phyloP scores from a whole-genome alignment of 331 rosid species.

The Phaseolus coccineus region DNA sequence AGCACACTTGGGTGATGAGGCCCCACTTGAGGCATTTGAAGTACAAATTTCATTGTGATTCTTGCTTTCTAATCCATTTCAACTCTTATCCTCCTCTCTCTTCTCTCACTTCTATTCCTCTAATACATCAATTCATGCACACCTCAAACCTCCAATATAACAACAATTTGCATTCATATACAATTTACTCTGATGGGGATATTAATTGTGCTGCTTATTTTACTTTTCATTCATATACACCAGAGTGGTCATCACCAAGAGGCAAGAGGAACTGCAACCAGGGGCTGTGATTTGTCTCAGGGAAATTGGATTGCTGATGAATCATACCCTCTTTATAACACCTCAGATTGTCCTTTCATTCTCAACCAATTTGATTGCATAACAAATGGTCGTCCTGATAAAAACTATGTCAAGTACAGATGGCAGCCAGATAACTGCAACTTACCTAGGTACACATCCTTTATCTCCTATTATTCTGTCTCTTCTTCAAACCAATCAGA shows the following conservation, averaged over 20 bases:
- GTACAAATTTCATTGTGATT: background rate
- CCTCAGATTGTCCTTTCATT: slow-evolving; percentile 59
- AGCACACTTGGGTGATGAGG: background rate
- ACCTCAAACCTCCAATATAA: background rate
- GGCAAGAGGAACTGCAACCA: background rate
- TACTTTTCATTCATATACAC: slow-evolving; percentile 17
- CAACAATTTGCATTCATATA: background rate
- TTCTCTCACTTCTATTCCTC: background rate
- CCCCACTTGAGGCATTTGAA: background rate
- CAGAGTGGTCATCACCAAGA: slow-evolving; percentile 11
- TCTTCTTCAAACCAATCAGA: too few relatives aligned
- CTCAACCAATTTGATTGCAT: slow-evolving; percentile 68
- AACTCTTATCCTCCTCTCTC: background rate
- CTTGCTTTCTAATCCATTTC: background rate
- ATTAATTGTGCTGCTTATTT: slow-evolving; percentile 6
- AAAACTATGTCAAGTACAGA: slow-evolving; percentile 60
- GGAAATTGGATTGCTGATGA: slow-evolving; percentile 70
- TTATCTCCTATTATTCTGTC: background rate
- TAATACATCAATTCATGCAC: background rate
- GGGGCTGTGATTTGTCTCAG: slow-evolving; percentile 53
- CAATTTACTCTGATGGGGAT: slow-evolving; percentile 27
- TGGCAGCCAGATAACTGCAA: slow-evolving; percentile 77
- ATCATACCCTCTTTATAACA: slow-evolving; percentile 65
- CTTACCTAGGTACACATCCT: slow-evolving; percentile 61
- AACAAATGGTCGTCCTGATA: slow-evolving; percentile 68